Conservation (phyloP, 225 moss, liverwort and hornwort genomes). For the Bryum argenteum region DNA sequence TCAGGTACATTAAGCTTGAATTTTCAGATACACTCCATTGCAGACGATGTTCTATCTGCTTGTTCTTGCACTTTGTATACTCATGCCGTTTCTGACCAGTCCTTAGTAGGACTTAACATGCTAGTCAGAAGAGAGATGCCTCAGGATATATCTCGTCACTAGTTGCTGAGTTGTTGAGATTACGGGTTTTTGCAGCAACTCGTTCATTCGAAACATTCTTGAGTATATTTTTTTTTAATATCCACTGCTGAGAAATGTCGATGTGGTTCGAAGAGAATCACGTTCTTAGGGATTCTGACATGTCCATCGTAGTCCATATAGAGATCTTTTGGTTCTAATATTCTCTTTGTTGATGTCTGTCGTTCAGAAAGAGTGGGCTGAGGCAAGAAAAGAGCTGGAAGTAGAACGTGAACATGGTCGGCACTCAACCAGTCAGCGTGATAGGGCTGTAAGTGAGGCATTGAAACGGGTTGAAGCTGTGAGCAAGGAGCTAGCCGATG, state of each 20-base stretch:
- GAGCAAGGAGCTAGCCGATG: slow-evolving; percentile 84
- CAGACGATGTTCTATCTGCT: background rate
- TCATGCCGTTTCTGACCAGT: background rate
- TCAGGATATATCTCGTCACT: background rate
- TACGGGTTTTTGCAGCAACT: background rate
- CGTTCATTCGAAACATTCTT: background rate
- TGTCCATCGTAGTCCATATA: slow-evolving; percentile 3
- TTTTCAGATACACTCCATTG: slow-evolving; percentile 1
- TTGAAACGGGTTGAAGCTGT: slow-evolving; percentile 80
- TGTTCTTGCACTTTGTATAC: background rate
- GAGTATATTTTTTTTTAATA: background rate
- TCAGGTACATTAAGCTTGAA: slow-evolving; percentile 50
- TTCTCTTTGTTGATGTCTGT: slow-evolving; percentile 4
- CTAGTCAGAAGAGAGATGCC: background rate
- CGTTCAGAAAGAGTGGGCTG: slow-evolving; percentile 87
- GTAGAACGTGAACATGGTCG: slow-evolving; percentile 85
- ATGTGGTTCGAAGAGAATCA: background rate
- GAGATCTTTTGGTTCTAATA: slow-evolving; percentile 8
- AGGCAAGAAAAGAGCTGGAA: slow-evolving; percentile 83
- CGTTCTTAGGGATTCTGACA: background rate
- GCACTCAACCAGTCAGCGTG: slow-evolving; percentile 65
- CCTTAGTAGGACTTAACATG: background rate
- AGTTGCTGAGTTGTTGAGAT: slow-evolving; percentile 11
- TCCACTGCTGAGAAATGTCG: background rate
- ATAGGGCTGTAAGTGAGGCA: slow-evolving; percentile 79